phyloP scores from a whole-genome alignment of 805 yeast species.

The Jamesozyma spencerorum region DNA sequence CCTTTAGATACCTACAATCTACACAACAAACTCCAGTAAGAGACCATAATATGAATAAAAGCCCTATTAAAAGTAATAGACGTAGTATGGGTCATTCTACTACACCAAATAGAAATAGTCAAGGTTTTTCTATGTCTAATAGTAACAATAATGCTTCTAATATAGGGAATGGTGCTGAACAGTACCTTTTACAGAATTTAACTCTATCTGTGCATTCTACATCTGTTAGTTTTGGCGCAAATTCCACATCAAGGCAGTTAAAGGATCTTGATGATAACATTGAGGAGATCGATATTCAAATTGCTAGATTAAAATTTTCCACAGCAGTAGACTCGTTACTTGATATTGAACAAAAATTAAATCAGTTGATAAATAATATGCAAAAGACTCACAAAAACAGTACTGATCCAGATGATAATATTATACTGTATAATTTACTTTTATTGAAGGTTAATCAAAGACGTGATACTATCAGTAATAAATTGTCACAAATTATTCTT shows the following conservation, averaged over 20 bases:
- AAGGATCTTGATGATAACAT: constrained; percentile 49
- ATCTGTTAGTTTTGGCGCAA: constrained; percentile 42
- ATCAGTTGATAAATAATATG: constrained; percentile 9
- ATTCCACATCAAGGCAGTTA: constrained; percentile 36
- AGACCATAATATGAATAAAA: constrained; percentile 20
- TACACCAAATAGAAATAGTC: constrained; percentile 13
- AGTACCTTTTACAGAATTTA: constrained; percentile 44
- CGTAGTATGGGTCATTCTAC: constrained; percentile 14
- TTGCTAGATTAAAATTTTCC: constrained; percentile 50
- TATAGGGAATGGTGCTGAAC: constrained; percentile 10
- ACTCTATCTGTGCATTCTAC: constrained; percentile 55
- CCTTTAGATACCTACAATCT: constrained; percentile 34
- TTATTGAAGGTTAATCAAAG: constrained; percentile 27
- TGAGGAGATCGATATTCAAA: constrained; percentile 59
- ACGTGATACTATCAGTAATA: constrained; percentile 26
- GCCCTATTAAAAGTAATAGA: constrained; percentile 31
- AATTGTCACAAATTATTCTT: constrained; percentile 30
- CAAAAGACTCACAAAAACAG: constrained; percentile 1
- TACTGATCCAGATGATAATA: constrained; percentile 13
- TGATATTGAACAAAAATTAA: constrained; percentile 29
- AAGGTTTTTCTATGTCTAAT: neutral
- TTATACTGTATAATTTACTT: constrained; percentile 27
- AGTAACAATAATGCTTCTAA: neutral
- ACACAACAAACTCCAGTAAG: constrained; percentile 29
- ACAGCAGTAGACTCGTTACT: constrained; percentile 32